Conservation (phyloP, 345 rosid genomes). For the Carallia brachiata region DNA sequence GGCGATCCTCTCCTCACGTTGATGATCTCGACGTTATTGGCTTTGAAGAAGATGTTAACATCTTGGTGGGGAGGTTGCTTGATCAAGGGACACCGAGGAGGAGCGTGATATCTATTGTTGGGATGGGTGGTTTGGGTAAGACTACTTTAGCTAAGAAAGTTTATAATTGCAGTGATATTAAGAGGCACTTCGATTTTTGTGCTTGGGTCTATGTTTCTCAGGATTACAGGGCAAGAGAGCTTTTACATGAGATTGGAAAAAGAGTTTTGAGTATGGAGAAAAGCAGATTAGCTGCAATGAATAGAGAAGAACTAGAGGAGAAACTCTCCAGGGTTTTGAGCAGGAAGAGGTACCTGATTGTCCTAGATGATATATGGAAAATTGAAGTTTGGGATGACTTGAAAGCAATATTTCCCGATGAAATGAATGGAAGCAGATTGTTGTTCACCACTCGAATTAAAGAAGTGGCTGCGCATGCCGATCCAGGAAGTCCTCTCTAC, state of each 20-base stretch:
- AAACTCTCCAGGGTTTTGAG: constrained; percentile 11
- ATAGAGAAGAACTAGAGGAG: constrained; percentile 20
- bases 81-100: neutral
- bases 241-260: constrained; percentile 20
- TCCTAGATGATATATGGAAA: constrained; percentile 25
- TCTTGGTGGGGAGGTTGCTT: constrained; percentile 12
- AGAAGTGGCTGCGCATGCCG: constrained; percentile 26
- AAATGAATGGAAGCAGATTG: constrained; percentile 21
- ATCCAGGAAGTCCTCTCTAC: constrained; percentile 20
- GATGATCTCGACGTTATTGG: constrained; percentile 27
- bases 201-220: constrained; percentile 23
- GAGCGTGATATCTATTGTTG: constrained; percentile 24
- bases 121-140: constrained; percentile 23
- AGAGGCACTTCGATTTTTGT: constrained; percentile 9
- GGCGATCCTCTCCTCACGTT: constrained; percentile 18
- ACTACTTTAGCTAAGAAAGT: constrained; percentile 21
- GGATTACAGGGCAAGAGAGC: constrained; percentile 12
- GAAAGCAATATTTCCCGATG: constrained; percentile 14
- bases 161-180: constrained; percentile 17
- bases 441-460: constrained; percentile 19
- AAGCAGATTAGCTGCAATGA: constrained; percentile 18
- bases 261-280: constrained; percentile 7
- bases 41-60: constrained; percentile 2
- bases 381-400: constrained; percentile 27
- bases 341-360: constrained; percentile 14